These are phyloP conservation scores for Tilletia setariae DNA, from an alignment of 1,284 basidiomycete species.

Conservation along the genomic window DNA sequence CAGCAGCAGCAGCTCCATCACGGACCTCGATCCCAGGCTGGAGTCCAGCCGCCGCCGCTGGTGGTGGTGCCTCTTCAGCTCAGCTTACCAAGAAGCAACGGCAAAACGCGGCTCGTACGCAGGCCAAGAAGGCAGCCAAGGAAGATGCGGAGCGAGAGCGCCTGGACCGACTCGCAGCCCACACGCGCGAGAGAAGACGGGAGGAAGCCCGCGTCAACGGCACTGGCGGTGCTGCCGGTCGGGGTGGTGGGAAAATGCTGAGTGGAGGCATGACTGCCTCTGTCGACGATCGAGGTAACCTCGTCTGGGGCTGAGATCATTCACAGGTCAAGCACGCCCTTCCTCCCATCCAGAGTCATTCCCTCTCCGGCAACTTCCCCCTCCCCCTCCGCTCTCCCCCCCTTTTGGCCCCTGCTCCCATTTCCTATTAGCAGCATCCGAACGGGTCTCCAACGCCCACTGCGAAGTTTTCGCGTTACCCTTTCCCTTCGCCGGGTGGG, in stretches of 20 bases:
- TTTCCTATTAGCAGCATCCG: too few species aligned
- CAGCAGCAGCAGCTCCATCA: background rate
- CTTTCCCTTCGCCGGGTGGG: too few species aligned
- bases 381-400: too few species aligned
- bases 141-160: constrained; percentile 38
- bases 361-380: too few species aligned
- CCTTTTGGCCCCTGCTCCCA: too few species aligned
- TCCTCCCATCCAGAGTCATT: too few species aligned
- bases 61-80: background rate
- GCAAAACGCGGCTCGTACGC: constrained; percentile 38
- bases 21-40: constrained; percentile 14
- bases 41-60: background rate
- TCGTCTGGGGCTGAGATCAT: constrained; percentile 41
- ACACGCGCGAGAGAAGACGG: constrained; percentile 33
- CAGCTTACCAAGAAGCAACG: constrained; percentile 43
- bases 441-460: too few species aligned
- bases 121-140: constrained; percentile 39
- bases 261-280: constrained; percentile 25
- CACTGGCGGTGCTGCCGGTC: constrained; percentile 13
- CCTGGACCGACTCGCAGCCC: constrained; percentile 33
- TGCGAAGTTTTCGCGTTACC: too few species aligned
- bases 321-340: too few species aligned
- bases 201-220: constrained; percentile 23
- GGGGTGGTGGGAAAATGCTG: constrained; percentile 18
- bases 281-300: constrained; percentile 30